Evolutionary conservation across 306 rosid genomes (phyloP), one percentile per base, ranked within the genome.

Genomic region (Arachis stenosperma): DNA sequence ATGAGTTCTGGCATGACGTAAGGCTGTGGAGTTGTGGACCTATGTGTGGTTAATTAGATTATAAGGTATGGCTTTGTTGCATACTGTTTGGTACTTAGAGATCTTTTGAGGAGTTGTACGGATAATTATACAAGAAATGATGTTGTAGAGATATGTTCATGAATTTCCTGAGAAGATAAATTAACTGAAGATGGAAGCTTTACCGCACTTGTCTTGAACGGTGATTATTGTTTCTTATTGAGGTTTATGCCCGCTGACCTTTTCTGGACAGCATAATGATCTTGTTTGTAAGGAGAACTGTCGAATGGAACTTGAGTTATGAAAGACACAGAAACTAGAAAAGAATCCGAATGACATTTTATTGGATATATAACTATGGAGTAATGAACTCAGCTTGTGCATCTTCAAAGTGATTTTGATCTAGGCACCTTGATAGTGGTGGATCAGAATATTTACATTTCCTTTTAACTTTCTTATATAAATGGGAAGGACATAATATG

Each of bases 91-190:
- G 52, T 76, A 71, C 33, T 63, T 54, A 8, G 47, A 47, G 46
- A 36, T 13, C 53, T 65, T 14, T 17, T 52, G 27, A 14, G 13
- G 4, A 59, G 68, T 61, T 58, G 63, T 59, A 44, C 48, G 53
- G 17, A 27, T 63, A 44, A 39, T 27, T 55, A 61, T 63, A 54
- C 67, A 37, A 54, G 15, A 71, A 46, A 56, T 7, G 56, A 60
- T 57, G 9, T 27, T 50, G 61, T 60, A 50, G 46, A 46, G 46
- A 64, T 62, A 48, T 81, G 9, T 74, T 73, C 73, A 75, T 65
- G 61, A 58, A 70, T 71, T 40, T 71, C 67, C 53, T 39, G 52
- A 54, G 67, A 71, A 65, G 71, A 70, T 66, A 65, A 47, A 61
- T 71, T 11, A 11, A 65, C 59, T 47, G 50, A 56, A 47, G 56